Conservation (phyloP, 441 rosid species). For the Bocquillonia castaneifolia region DNA sequence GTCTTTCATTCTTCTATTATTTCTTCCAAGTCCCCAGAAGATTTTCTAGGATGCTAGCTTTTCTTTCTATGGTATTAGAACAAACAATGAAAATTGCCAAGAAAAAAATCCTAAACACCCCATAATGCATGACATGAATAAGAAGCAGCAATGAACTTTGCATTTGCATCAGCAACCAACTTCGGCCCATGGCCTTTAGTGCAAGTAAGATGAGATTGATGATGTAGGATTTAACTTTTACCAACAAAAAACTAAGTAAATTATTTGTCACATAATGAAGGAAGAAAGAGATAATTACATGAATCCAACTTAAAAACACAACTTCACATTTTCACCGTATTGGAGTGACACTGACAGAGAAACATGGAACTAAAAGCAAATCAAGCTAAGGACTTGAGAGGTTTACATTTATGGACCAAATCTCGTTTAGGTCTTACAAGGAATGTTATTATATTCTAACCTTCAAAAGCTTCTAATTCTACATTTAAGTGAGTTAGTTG, state of each 20-base stretch:
- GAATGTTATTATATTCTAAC: background rate
- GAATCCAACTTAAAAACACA: background rate
- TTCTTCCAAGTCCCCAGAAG: background rate
- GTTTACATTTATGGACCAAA: background rate
- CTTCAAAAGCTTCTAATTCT: background rate
- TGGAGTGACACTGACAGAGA: background rate
- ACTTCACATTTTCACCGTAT: background rate
- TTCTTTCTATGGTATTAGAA: slow-evolving; percentile 1
- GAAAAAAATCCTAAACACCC: background rate
- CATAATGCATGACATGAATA: background rate
- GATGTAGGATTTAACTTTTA: slow-evolving; percentile 1
- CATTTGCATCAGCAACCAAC: background rate
- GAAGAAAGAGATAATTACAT: background rate
- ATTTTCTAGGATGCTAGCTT: background rate
- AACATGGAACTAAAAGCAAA: background rate
- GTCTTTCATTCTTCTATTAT: background rate
- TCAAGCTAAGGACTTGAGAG: background rate
- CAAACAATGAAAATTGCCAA: background rate
- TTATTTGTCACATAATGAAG: background rate
- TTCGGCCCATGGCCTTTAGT: background rate
- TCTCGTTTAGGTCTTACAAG: background rate
- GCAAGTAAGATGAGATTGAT: slow-evolving; percentile 10
- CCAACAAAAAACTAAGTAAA: background rate
- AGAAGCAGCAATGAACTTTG: background rate
- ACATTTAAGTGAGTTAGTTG: background rate